Base-by-base conservation (phyloP, 2,329 filamentous ascomycete genomes). In the Aureobasidium sp. region DNA sequence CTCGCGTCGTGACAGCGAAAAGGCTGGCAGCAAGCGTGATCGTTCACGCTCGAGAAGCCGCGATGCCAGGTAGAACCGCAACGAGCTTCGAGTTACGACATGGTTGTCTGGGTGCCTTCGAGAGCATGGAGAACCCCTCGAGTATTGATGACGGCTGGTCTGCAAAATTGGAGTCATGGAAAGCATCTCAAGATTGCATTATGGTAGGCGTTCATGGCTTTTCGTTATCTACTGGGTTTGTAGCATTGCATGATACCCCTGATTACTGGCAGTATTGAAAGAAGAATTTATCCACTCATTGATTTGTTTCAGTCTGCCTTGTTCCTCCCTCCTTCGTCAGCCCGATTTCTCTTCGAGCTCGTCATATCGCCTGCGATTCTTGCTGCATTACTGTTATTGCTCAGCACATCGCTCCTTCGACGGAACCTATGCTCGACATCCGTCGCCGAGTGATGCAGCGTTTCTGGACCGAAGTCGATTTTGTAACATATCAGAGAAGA, bases 1-100 rank as follows among this genome's bases (percentile, higher is more conserved):
- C 36, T 48, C 55, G 16, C 55, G 55, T n/a, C 57, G 57, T 4
- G 57, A 60, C 39, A 52, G 57, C 47, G 57, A 60, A 4, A 60
- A 60, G n/a, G 29, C 21, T 5, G 36, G 37, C 36, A 45, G 44
- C 34, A 59, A 50, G 21, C 34, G 57, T 15, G 57, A 60, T 29
- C 57, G 57, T 16, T 60, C 57, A 13, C 45, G 37, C 9, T 60
- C 57, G 7, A 50, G 37, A 29, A 60, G 47, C 36, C 45, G 57
- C n/a, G 57, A 52, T 6, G 52, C 52, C 15, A 55, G 52, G 39
- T 55, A 55, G 39, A 25, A 44, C 11, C 39, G 15, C 34, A 30
- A 54, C 32, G 48, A 34, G 47, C 47, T 49, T 49, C 47, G 29
- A 34, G 30, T 32, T 1, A 30, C 29, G 30, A 21, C 47, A 34